Evolutionary conservation across 805 yeast species (phyloP).

Genomic region (Myxozyma lipomycoides): DNA sequence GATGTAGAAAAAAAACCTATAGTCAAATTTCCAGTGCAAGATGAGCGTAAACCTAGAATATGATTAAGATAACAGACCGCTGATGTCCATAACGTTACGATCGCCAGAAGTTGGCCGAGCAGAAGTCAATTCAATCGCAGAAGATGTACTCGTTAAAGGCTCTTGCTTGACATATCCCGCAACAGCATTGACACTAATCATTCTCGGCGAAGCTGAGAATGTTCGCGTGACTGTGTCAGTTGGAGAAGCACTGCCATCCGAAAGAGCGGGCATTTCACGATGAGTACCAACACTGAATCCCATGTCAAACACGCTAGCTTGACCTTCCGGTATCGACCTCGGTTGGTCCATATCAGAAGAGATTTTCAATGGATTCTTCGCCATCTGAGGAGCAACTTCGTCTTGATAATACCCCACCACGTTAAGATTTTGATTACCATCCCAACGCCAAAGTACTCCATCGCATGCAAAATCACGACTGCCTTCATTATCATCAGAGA

Average conservation of each 20-base stretch:
- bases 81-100: conserved; percentile 23
- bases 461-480: conserved; percentile 38
- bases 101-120: not conserved
- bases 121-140: not conserved
- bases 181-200: not conserved
- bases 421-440: conserved; percentile 37
- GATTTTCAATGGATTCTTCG: too few relatives aligned
- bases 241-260: conserved; percentile 23
- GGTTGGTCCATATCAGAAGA: conserved; percentile 3
- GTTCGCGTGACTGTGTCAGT: conserved; percentile 14
- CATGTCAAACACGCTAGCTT: conserved; percentile 9
- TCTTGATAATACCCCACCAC: conserved; percentile 26
- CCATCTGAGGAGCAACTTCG: not conserved
- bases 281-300: conserved; percentile 4
- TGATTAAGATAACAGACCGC: conserved; percentile 12
- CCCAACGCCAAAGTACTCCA: conserved; percentile 42
- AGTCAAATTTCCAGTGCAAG: too few relatives aligned
- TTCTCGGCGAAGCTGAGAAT: conserved; percentile 2
- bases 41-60: not conserved
- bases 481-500: conserved; percentile 2
- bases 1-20: too few relatives aligned
- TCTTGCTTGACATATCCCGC: conserved; percentile 3
- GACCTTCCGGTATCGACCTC: conserved; percentile 4
- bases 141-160: not conserved
- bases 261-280: conserved; percentile 13